Base-by-base conservation (phyloP, 169 alveolate genomes). In the Amoebophrya sp. region DNA sequence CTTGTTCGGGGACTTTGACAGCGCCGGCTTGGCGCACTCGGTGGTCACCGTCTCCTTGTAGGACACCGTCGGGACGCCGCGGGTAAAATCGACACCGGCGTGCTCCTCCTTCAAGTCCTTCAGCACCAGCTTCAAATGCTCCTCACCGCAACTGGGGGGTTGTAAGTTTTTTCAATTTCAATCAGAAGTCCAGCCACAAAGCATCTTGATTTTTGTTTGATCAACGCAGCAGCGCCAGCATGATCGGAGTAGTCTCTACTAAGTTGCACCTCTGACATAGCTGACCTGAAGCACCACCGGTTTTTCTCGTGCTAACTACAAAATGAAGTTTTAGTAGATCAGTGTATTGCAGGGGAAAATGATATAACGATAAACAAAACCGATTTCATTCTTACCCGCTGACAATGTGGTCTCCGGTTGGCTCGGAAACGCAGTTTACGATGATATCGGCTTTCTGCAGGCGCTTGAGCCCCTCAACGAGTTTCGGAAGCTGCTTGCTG, bases 21-120 rank as follows among this genome's bases (percentile, higher is more conserved):
- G 96, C 93, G 99, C 98, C 0, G 99, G 96, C 94, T 96, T 95
- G 93, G 94, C 93, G 39, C 99, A 97, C 90, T 95, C 96, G 77
- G 96, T 98, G n/a, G 98, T 91, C 33, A 99, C 99, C 3, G 99
- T 99, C 96, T 99, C 99, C 93, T 99, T 97, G 97, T 98, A 99
- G 41, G 99, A 97, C 92, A 99, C 99, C 94, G 98, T 99, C 23
- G 99, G 99, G 95, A 98, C 99, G 0, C 99, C 97, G 91, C 98
- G 98, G 89, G 96, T 97, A 95, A 99, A 98, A 95, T 98, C 99
- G 91, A 97, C 97, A 95, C 97, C 99, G 89, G 99, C 99, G 95
- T 98, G 98, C 95, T 99, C 99, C 89, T 99, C 99, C 96, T 96
- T 97, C 91, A 98, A 95, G 95, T 98, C 99, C 96, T 99, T 98